Base-by-base conservation (phyloP, 2,329 filamentous ascomycete genomes). In the Cordyceps militaris region DNA sequence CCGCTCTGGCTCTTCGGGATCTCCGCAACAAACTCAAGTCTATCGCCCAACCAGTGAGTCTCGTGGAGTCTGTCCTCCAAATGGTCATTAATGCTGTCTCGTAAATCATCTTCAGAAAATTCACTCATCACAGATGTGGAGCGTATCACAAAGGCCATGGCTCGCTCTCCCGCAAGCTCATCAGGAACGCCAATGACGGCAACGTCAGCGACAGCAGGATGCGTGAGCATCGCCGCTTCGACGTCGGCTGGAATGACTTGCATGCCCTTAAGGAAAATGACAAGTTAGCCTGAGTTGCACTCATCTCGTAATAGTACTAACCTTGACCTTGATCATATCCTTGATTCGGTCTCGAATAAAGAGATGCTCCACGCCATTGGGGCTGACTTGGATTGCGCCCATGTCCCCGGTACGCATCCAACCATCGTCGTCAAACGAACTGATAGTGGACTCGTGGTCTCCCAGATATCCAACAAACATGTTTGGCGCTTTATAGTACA, bases 261-360 rank as follows among this genome's bases (percentile, higher is more conserved):
- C 21, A 50, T 57, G 34, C 55, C 55, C 55, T 57, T 34, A 4
- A 21, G n/a, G n/a, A 14, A 21, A 53, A 19, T 16, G 13, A 38
- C n/a, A 3, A 38, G 32, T 38, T 34, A 30, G 28, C 11, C 9
- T 16, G 3, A n/a, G 24, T 8, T 19, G 14, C 8, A 4, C 1
- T 1, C 19, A 7, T 32, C 8, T 47, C 14, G 30, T 42, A 16
- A 43, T 8, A 19, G 26, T 23, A 57, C 55, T 50, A 8, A 57
- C 55, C 46, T 57, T 57, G 34, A 57, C 55, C n/a, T 57, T 57
- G 14, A 57, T 57, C 55, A 57, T 57, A 34, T 57, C 55, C 43
- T 44, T 46, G 38, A 57, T 57, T 4, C 55, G 55, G 38, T 57
- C 55, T 19, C 49, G 43, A 19, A 57, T 40, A n/a, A 57, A 57